phyloP scores from a whole-genome alignment of 129 eudicot species.

The Ambrosia artemisiifolia region DNA sequence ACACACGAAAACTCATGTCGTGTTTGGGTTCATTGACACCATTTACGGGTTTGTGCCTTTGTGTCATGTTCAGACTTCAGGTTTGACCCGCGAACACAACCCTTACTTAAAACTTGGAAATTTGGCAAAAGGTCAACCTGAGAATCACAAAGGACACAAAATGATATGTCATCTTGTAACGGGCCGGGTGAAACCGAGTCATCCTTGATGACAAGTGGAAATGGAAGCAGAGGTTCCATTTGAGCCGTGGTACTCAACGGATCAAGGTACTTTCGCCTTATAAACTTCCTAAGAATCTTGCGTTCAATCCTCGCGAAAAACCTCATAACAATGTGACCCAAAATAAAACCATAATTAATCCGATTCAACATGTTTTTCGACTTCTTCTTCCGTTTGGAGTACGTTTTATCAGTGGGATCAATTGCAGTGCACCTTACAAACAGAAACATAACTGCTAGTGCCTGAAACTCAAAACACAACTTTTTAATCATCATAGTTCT shows the following conservation, averaged over 20 bases:
- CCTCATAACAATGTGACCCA: conserved; percentile 56
- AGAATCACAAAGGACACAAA: conserved; percentile 73
- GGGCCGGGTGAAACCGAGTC: conserved; percentile 59
- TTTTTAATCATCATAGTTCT: not conserved
- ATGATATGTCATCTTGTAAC: conserved; percentile 62
- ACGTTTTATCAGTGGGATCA: conserved; percentile 63
- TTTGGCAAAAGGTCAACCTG: conserved; percentile 40
- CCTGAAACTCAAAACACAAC: conserved; percentile 46
- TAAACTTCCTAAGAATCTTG: conserved; percentile 60
- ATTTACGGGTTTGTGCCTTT: no score
- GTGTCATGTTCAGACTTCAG: no score
- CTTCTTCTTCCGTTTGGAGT: conserved; percentile 47
- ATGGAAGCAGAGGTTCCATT: conserved; percentile 75
- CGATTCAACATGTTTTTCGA: conserved; percentile 28
- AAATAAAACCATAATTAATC: conserved; percentile 57
- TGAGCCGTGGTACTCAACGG: conserved; percentile 63
- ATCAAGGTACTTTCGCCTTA: conserved; percentile 75
- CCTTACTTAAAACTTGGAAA: not conserved
- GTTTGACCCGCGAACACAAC: not conserved
- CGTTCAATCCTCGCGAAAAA: conserved; percentile 69
- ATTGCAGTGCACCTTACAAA: conserved; percentile 74
- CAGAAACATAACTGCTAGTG: conserved; percentile 58
- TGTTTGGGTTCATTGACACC: no score
- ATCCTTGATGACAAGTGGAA: conserved; percentile 75
- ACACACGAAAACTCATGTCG: no score